Base-by-base conservation (phyloP, 345 rosid genomes). In the Corchorus olitorius region DNA sequence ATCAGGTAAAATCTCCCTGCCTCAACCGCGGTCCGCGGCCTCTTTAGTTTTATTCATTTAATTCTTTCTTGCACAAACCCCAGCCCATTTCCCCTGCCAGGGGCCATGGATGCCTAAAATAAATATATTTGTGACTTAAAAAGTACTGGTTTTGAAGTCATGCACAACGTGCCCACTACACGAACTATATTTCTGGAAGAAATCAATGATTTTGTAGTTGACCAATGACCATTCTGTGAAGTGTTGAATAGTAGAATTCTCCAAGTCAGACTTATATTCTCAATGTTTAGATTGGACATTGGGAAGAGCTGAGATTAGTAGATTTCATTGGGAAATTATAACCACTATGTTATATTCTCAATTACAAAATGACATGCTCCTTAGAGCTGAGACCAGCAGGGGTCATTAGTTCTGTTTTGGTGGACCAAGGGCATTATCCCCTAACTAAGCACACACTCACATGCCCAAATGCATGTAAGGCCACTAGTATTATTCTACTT, bases 1-100 rank as follows among this genome's bases (percentile, higher is more conserved):
- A 89, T 56, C 91, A 96, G 89, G 99, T 39, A 39, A 39, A 39
- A 39, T 37, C 16, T 46, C 35, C 10, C 4, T 11, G 16, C 8
- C 37, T 17, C 64, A 27, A 27, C 27, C 1, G 27, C 27, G 27
- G 27, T 1, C 27, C 1, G 27, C 27, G 27, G 27, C 27, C 1
- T 27, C 2, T 13, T 59, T 61, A 33, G 6, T 62, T 63, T 48
- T 27, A 14, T 48, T 68, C 41, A 68, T 67, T 15, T 22, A 11
- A 27, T 46, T 14, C 55, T 67, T 66, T 46, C 54, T 45, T 67
- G 62, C 74, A n/a, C 37, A 20, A 27, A 27, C 43, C 43, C 43
- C 6, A 6, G 43, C 20, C 74, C 34, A 2, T 15, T 1, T 27
- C 12, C 72, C n/a, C 56, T 67, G 56, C 72, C 12, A 6, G 54